Evolutionary conservation across 1,139 yeast species (phyloP).

Genomic region (Saccharomyces hybrid): DNA sequence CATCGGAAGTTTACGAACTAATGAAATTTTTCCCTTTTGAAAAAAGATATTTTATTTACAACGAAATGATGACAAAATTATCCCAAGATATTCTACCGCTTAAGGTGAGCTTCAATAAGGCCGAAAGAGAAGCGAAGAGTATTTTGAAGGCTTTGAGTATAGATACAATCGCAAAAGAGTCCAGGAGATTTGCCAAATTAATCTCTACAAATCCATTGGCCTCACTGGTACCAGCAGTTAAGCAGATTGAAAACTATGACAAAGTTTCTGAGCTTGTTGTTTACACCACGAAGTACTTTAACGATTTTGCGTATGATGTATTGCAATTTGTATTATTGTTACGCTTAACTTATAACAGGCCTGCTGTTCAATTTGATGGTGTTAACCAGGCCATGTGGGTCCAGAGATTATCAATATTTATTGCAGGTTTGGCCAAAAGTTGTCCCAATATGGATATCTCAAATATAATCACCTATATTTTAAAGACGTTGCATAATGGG

Average conservation of each 20-base stretch:
- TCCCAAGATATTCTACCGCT: conserved; percentile 50
- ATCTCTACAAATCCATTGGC: conserved; percentile 79
- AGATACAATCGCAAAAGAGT: conserved; percentile 70
- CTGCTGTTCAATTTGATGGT: conserved; percentile 70
- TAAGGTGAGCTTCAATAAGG: conserved; percentile 56
- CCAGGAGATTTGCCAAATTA: conserved; percentile 70
- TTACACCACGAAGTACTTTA: conserved; percentile 72
- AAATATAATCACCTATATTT: conserved; percentile 52
- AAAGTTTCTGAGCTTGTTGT: conserved; percentile 74
- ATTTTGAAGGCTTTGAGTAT: conserved; percentile 80
- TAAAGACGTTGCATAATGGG: conserved; percentile 57
- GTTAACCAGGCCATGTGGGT: conserved; percentile 80
- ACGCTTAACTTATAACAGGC: conserved; percentile 64
- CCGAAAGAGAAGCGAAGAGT: conserved; percentile 79
- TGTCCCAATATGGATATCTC: conserved; percentile 48
- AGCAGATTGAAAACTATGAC: conserved; percentile 86
- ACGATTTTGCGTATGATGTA: conserved; percentile 79
- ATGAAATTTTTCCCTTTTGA: conserved; percentile 51
- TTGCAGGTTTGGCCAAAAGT: conserved; percentile 54
- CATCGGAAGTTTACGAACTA: conserved; percentile 53
- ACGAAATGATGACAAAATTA: conserved; percentile 61
- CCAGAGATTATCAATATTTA: conserved; percentile 60
- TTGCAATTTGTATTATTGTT: conserved; percentile 66
- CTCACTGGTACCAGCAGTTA: conserved; percentile 54
- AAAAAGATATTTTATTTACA: conserved; percentile 71